Conservation (phyloP, 352 stramenopile species). For the Pythium volutum region DNA sequence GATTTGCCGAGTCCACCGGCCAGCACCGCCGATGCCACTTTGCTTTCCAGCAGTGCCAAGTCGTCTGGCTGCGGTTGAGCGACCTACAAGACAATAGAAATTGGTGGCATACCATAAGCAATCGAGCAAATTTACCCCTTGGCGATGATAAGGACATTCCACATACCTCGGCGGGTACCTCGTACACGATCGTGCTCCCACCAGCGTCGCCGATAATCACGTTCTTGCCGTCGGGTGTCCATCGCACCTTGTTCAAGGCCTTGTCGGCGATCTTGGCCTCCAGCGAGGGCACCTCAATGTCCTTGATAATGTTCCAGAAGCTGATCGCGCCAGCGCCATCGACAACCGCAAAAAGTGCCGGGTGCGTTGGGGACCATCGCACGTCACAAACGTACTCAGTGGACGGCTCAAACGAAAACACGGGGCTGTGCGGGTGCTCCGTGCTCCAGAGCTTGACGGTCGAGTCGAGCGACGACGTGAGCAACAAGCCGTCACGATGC, state of each 20-base stretch:
- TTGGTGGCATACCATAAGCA: not conserved
- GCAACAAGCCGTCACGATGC: constrained; percentile 71
- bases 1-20: constrained; percentile 40
- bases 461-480: constrained; percentile 85
- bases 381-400: constrained; percentile 89
- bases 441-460: constrained; percentile 87
- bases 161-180: constrained; percentile 73
- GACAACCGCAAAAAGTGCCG: constrained; percentile 78
- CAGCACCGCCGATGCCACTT: constrained; percentile 52
- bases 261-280: constrained; percentile 68
- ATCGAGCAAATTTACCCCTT: not conserved
- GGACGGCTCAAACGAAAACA: constrained; percentile 83
- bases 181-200: constrained; percentile 72
- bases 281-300: constrained; percentile 71
- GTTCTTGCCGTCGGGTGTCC: constrained; percentile 73
- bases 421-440: constrained; percentile 59
- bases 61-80: constrained; percentile 63
- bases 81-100: constrained; percentile 34
- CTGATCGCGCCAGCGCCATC: constrained; percentile 69
- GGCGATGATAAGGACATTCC: not conserved
- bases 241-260: constrained; percentile 83
- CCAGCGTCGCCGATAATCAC: constrained; percentile 77
- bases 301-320: constrained; percentile 85
- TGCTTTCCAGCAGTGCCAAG: constrained; percentile 53
- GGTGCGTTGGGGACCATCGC: constrained; percentile 77